Evolutionary conservation across 495 filamentous ascomycete genomes (phyloP), one percentile per base, ranked within the genome.

Genomic region (Podospora anserina): DNA sequence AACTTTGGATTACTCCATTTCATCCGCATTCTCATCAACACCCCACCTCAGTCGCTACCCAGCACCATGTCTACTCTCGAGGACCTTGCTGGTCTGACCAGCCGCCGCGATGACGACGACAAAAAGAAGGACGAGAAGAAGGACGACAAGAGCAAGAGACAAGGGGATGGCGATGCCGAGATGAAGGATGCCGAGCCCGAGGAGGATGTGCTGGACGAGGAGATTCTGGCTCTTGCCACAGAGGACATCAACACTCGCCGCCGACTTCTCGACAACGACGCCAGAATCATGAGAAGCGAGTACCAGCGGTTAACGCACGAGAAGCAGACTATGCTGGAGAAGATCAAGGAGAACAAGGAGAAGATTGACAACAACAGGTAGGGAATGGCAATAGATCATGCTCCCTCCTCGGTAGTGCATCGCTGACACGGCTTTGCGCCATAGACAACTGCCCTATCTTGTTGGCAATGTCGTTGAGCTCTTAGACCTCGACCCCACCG

Each of bases 301-400:
- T 92, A 87, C 76, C 92, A 97, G 79, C 89, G 95, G 73, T 85
- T 99, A 83, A 90, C 90, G 72, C 95, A 98, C 75, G 95, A 99
- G 82, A 96, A 96, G 83, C 87, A 88, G 64, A 87, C 90, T 68
- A 99, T 98, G 95, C 86, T 88, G 67, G 96, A 99, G 77, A 97
- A 97, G 85, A 97, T 98, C 77, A 98, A 97, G 86, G 95, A 99
- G 76, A 99, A 99, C 74, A 80, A 91, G 74, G 95, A 99, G 70
- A 99, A 98, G 88, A 98, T 99, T 69, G 94, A 96, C 68, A 99
- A 99, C 79, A 99, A 99, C 80, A 89, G 93, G 95, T 97, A 84
- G 71, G 71, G 85, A 54, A 59, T 16, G 9, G 2, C 39, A 16
- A 49, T 16, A 16, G 39, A 49, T 16, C 9, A 49, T 58, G 20